Conservation (phyloP, 148 eudicot species). For the Talinum fruticosum region DNA sequence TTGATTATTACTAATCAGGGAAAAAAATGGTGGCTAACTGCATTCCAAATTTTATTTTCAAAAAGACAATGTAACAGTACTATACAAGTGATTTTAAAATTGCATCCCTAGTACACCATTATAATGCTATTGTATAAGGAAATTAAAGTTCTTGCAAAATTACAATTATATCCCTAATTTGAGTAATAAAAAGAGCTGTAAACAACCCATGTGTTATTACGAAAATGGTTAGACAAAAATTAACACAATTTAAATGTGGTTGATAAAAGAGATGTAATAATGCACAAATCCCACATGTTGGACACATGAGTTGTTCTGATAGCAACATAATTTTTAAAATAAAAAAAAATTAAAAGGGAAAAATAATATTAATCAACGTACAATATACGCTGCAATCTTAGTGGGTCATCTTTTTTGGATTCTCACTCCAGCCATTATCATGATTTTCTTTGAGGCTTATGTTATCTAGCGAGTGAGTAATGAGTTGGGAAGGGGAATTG, state of each 20-base stretch:
- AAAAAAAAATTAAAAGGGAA: background rate
- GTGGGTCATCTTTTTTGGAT: slow-evolving; percentile 10
- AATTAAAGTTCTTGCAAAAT: too few species aligned
- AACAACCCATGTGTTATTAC: slow-evolving; percentile 5
- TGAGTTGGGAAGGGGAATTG: background rate
- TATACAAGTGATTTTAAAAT: too few species aligned
- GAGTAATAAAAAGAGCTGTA: background rate
- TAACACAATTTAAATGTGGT: slow-evolving; percentile 3
- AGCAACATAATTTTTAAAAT: background rate
- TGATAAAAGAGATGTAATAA: slow-evolving; percentile 1
- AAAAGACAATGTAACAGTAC: too few species aligned
- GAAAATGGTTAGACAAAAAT: slow-evolving; percentile 6
- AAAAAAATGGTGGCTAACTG: too few species aligned
- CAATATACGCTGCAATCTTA: slow-evolving; percentile 4
- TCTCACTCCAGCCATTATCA: background rate
- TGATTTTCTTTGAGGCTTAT: background rate
- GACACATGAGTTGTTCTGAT: slow-evolving; percentile 11
- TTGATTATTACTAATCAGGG: too few species aligned
- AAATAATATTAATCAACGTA: slow-evolving; percentile 1
- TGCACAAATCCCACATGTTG: slow-evolving; percentile 8
- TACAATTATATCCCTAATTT: too few species aligned
- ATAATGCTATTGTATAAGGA: too few species aligned
- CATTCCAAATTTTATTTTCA: too few species aligned
- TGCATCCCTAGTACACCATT: too few species aligned
- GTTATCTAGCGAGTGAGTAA: background rate